Conservation (phyloP, 23 red algal species). For the Agarophyton chilense region DNA sequence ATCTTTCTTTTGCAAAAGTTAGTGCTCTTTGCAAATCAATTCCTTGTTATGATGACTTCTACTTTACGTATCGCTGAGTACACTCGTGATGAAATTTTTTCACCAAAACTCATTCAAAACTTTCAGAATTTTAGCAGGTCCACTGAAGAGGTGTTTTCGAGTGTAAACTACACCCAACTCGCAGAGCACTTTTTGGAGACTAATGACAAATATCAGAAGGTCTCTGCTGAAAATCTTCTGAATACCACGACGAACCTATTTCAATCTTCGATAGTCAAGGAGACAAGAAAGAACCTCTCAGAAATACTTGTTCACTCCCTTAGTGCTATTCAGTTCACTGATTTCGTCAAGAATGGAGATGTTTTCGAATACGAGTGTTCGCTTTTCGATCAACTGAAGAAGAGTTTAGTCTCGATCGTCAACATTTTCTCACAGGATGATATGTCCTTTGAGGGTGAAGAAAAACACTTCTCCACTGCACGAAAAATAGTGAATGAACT, state of each 20-base stretch:
- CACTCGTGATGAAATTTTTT: background rate
- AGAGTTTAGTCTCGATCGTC: background rate
- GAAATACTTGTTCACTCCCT: background rate
- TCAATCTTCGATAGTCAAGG: background rate
- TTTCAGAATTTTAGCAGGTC: background rate
- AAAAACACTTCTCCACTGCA: no score
- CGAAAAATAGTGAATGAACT: no score
- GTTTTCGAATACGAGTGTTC: background rate
- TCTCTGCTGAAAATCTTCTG: background rate
- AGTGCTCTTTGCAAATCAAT: background rate
- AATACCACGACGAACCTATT: no score
- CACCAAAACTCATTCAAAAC: background rate
- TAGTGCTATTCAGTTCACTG: background rate
- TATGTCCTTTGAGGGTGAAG: background rate
- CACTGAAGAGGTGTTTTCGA: background rate
- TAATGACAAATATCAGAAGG: background rate
- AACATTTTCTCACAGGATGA: background rate
- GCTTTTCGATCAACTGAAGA: background rate
- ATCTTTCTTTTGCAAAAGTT: background rate
- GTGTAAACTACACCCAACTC: background rate
- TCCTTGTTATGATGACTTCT: background rate
- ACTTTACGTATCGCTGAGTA: background rate
- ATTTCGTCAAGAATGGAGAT: background rate
- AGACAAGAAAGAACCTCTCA: background rate
- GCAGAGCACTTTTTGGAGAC: background rate